Evolutionary conservation across 169 alveolate species (phyloP), one percentile per base, ranked within the genome.

Genomic region (Amoebophrya sp.): DNA sequence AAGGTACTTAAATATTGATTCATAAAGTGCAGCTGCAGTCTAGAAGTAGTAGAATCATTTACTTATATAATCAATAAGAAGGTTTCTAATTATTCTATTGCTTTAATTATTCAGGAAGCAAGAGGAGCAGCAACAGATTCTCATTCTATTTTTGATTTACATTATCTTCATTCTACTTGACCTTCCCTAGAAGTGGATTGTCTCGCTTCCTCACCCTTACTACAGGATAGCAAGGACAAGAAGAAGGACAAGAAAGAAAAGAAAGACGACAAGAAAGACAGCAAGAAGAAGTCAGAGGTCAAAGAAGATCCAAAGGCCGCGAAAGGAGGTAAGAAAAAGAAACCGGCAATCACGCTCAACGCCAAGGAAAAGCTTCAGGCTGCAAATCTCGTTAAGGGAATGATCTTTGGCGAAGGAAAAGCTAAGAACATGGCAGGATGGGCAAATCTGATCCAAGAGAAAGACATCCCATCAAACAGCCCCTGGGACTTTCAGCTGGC

Each of bases 401-500:
- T 92, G 93, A 41, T 92, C 83, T 91, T 76, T 26, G 93, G 93
- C 18, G 93, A 91, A 83, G 93, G 93, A 41, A 91, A 91, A 89
- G 83, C 83, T 40, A 91, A 91, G 91, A 40, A 40, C 55, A 91
- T 55, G 24, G 83, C 93, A 0, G 93, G 93, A 0, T 91, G 93
- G 93, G 93, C 83, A 41, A 91, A 91, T 47, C n/a, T 91, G 40
- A 47, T 91, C 83, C 91, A 41, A 41, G 93, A 92, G 41, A 92
- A 89, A 47, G 93, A 92, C 40, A 92, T 92, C 41, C 93, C 93
- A 0, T 40, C 90, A 47, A 53, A 89, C 89, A 24, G 89, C 34
- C 93, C 93, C 38, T 92, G 93, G 93, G 93, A 92, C 91, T 92
- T 92, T 41, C 93, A 92, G 89, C 89, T 92, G 65, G 93, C 93